Evolutionary conservation across 1,284 basidiomycete genomes (phyloP).

Genomic region (Xerocomus subilludens): DNA sequence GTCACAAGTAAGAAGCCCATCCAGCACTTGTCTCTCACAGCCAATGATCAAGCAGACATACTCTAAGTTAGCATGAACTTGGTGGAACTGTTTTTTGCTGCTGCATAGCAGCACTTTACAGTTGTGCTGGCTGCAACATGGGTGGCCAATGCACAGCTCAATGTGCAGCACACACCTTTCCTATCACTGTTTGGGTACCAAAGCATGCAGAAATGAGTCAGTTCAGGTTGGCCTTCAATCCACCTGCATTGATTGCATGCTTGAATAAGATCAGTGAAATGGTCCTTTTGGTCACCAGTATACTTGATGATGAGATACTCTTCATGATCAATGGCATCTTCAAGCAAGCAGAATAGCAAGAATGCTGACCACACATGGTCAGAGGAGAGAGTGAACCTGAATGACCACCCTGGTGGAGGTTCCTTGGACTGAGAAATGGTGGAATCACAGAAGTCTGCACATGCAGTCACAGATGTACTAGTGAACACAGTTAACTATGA

Average conservation of each 20-base stretch:
- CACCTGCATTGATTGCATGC: slow-evolving; percentile 34
- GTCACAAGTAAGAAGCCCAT: background rate
- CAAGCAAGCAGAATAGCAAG: slow-evolving; percentile 14
- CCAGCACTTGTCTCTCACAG: background rate
- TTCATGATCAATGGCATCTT: background rate
- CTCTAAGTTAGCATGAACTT: slow-evolving; percentile 21
- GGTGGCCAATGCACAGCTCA: no score
- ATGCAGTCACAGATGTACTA: slow-evolving; percentile 15
- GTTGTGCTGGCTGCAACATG: no score
- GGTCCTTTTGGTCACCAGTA: slow-evolving; percentile 18
- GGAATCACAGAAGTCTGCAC: background rate
- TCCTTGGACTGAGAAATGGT: background rate
- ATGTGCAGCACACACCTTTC: no score
- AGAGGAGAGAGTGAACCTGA: background rate
- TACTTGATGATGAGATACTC: slow-evolving; percentile 3
- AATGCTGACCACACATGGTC: slow-evolving; percentile 28
- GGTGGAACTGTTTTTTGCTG: slow-evolving; percentile 43
- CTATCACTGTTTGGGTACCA: no score
- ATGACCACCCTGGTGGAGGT: background rate
- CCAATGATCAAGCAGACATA: slow-evolving; percentile 16
- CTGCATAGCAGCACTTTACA: no score
- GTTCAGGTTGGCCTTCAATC: slow-evolving; percentile 38
- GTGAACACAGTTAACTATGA: no score
- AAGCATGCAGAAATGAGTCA: slow-evolving; percentile 20
- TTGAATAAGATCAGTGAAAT: slow-evolving; percentile 35